A percentile compares a stretch with the other conserved stretches of the same genome.
Conservation (phyloP, 306 rosid genomes). For the Cicer cuneatum region DNA sequence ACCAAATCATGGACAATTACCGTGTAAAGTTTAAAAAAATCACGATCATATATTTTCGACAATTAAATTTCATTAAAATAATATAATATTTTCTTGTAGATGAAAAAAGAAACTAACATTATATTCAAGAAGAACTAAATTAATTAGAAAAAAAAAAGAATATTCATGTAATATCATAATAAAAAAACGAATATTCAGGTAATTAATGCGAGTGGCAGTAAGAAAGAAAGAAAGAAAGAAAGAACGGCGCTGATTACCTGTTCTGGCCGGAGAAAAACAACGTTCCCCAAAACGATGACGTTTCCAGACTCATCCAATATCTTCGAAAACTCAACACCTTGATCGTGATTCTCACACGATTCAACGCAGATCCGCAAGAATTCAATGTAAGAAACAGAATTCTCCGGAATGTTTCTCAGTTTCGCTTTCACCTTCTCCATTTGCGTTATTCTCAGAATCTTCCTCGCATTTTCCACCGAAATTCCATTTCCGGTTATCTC, state of each 20-base stretch:
- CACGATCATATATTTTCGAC: too few relatives aligned
- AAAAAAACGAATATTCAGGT: neutral
- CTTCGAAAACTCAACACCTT: constrained; percentile 73
- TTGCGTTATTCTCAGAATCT: constrained; percentile 64
- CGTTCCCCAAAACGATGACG: constrained; percentile 86
- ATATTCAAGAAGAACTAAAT: neutral
- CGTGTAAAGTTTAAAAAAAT: too few relatives aligned
- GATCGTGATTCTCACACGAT: constrained; percentile 54
- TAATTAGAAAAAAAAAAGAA: neutral
- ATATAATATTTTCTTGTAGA: too few relatives aligned
- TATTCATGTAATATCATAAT: neutral
- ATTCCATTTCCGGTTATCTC: constrained; percentile 42
- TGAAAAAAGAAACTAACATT: too few relatives aligned
- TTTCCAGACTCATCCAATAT: constrained; percentile 71
- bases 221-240: neutral
- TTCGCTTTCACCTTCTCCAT: constrained; percentile 72
- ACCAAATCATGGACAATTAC: too few relatives aligned
- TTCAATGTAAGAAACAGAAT: constrained; percentile 61
- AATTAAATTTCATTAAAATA: too few relatives aligned
- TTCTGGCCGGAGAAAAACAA: constrained; percentile 80
- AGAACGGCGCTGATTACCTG: constrained; percentile 54
- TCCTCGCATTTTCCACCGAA: constrained; percentile 62
- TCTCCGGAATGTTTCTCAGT: constrained; percentile 56
- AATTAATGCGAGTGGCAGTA: neutral
- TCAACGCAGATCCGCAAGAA: constrained; percentile 66